Evolutionary conservation across 257 asterid species (phyloP).

Genomic region (Fraxinus pennsylvanica): DNA sequence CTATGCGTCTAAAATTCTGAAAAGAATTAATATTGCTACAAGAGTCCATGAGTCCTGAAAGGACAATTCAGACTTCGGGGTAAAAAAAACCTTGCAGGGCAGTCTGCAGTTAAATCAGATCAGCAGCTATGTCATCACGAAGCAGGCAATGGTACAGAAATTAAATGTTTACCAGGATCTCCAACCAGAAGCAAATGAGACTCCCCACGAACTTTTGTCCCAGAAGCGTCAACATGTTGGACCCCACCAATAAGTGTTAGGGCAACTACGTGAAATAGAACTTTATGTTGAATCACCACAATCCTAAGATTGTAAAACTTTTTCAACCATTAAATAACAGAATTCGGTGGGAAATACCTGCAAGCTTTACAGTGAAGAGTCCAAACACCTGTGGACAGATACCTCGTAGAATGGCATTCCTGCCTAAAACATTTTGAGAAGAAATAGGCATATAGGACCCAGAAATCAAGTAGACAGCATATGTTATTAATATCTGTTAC

Average conservation of each 20-base stretch:
- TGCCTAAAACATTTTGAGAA: conserved; percentile 50
- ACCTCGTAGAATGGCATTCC: conserved; percentile 87
- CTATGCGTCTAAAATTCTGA: conserved; percentile 2
- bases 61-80: neutral
- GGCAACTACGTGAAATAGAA: conserved; percentile 60
- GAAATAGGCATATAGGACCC: neutral
- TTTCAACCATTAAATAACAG: conserved; percentile 15
- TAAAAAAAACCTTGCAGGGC: neutral
- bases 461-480: neutral
- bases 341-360: conserved; percentile 53
- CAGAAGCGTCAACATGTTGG: conserved; percentile 93
- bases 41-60: conserved; percentile 2
- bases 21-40: conserved; percentile 1
- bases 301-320: conserved; percentile 9
- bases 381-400: conserved; percentile 97
- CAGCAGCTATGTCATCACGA: conserved; percentile 20
- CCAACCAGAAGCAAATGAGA: conserved; percentile 98
- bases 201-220: conserved; percentile 95
- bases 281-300: neutral
- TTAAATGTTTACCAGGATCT: conserved; percentile 79
- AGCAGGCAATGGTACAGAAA: conserved; percentile 2
- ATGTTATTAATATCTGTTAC: conserved; percentile 36
- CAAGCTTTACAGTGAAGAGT: conserved; percentile 96
- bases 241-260: conserved; percentile 94
- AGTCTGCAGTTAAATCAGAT: conserved; percentile 3